Evolutionary conservation across 768 basidiomycete species (phyloP), one percentile per base, ranked within the genome.

Genomic region (Pleurotus cornucopiae): DNA sequence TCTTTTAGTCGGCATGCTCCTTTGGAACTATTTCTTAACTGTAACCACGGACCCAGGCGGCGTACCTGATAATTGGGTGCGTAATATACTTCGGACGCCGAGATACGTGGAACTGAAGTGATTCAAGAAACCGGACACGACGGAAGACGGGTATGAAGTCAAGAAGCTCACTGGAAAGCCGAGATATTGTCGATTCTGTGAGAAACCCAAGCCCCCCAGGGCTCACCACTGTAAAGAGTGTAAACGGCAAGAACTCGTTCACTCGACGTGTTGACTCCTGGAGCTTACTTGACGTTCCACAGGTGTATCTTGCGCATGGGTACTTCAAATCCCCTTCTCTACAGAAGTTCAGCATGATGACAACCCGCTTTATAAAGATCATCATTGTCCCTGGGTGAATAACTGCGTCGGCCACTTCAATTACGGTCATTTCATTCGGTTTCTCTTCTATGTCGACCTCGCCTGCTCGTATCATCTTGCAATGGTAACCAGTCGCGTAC

Each of bases 401-500:
- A 98, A 94, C 63, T 96, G 95, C 65, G 89, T 99, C 60, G 97
- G 97, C 0, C 88, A 93, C 68, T 83, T 78, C 72, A 99, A 98
- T 69, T 86, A 97, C 61, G 89, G 88, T 1, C 81, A 91, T 70
- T 93, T 93, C 63, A 74, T 97, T 51, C 89, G 94, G 16, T 98
- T 98, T 73, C 80, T 98, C 0, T 89, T 95, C 71, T 96, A 80
- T 62, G 94, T 98, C 52, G 92, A 97, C 66, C 14, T 93, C n/a
- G 84, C 94, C 2, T 96, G 94, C 65, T 76, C 78, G 16, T 97
- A 94, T 64, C 95, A 99, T 64, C 65, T 94, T 45, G 73, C 68
- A n/a, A 94, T 98, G 89, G 73, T 98, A 34, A 84, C 84, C 2
- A 71, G 73, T 44, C 79, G 91, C 57, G 83, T 90, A 1, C 69